Percentiles rank a stretch among this genome's conserved stretches.
These are phyloP conservation scores for Vigna mungo DNA, from an alignment of 306 rosid species.

Conservation along the genomic window DNA sequence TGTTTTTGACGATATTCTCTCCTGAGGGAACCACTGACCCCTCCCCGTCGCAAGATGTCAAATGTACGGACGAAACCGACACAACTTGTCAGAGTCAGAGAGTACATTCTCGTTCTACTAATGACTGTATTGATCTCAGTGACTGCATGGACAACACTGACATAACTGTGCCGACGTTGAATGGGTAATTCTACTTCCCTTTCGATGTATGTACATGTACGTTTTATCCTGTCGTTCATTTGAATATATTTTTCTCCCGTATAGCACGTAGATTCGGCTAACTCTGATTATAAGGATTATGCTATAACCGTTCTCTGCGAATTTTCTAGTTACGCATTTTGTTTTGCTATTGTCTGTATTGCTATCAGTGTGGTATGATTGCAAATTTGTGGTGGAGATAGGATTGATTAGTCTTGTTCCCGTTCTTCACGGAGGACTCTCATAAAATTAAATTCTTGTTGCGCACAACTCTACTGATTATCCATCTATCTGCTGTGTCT, in stretches of 20 bases:
- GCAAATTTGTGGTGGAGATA: background rate
- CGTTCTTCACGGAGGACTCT: background rate
- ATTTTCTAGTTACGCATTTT: background rate
- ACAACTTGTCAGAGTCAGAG: slow-evolving; percentile 31
- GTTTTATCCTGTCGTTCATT: background rate
- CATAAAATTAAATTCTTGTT: background rate
- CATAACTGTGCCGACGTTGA: slow-evolving; percentile 81
- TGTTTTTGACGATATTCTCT: slow-evolving; percentile 60
- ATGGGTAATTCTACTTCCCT: slow-evolving; percentile 61
- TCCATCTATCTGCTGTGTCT: background rate
- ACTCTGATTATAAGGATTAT: background rate
- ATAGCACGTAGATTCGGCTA: background rate
- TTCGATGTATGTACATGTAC: background rate
- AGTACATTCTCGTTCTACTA: slow-evolving; percentile 49
- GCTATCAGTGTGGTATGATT: background rate
- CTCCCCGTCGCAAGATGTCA: slow-evolving; percentile 38
- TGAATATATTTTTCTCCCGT: background rate
- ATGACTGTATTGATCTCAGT: slow-evolving; percentile 76
- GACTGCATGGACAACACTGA: slow-evolving; percentile 71
- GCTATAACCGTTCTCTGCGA: slow-evolving; percentile 6
- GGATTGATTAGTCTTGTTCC: background rate
- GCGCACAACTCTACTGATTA: background rate
- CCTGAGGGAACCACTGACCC: slow-evolving; percentile 39
- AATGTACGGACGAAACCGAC: slow-evolving; percentile 34
- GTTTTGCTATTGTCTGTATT: no score